phyloP scores from a whole-genome alignment of 192 early-diverging fungal species.

The Oehlia diaphana region DNA sequence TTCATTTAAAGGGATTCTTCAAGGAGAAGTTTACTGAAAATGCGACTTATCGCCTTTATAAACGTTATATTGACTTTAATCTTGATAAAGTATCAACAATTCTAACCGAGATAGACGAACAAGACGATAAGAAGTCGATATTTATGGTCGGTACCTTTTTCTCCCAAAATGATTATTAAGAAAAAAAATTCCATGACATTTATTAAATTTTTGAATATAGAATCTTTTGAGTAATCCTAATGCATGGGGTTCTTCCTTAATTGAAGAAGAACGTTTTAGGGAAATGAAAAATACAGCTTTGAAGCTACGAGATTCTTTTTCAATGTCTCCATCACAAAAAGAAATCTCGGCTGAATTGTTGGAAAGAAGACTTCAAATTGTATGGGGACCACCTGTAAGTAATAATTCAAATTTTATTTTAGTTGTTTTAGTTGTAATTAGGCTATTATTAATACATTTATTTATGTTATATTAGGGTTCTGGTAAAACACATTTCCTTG shows the following conservation, averaged over 20 bases:
- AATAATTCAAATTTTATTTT: neutral
- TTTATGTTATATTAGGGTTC: conserved; percentile 39
- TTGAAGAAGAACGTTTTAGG: conserved; percentile 7
- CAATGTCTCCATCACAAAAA: conserved; percentile 48
- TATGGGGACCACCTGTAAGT: conserved; percentile 54
- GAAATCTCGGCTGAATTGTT: conserved; percentile 40
- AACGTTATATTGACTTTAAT: conserved; percentile 35
- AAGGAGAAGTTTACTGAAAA: neutral
- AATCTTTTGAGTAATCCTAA: conserved; percentile 43
- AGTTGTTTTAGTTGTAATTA: neutral
- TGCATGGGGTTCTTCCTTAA: conserved; percentile 38
- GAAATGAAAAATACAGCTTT: conserved; percentile 39
- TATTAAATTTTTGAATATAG: conserved; percentile 24
- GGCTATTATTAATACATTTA: neutral
- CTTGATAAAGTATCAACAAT: conserved; percentile 28
- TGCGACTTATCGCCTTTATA: conserved; percentile 26
- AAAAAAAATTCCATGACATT: too few relatives aligned
- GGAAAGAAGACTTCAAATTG: conserved; percentile 41
- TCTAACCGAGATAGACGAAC: conserved; percentile 26
- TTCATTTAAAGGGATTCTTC: conserved; percentile 28
- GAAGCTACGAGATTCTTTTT: conserved; percentile 35
- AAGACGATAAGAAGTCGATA: conserved; percentile 3
- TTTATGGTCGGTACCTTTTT: conserved; percentile 12
- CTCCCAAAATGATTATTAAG: neutral
- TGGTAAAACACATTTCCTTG: conserved; percentile 53